Base-by-base conservation (phyloP, 2,329 filamentous ascomycete genomes). In the Didymosphaeria variabile region DNA sequence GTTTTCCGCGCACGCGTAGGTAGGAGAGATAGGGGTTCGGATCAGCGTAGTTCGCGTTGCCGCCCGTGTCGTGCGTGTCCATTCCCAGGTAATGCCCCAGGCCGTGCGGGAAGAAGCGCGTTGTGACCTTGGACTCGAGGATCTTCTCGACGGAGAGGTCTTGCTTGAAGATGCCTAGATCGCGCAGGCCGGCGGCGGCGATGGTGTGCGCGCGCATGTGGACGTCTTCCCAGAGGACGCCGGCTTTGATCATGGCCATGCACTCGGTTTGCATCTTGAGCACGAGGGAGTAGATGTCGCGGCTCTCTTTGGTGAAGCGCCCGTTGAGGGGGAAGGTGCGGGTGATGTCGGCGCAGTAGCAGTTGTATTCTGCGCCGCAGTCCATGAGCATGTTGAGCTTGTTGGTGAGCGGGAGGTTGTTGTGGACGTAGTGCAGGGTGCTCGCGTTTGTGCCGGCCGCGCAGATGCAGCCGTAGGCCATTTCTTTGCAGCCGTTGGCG, bases 391-490 rank as follows among this genome's bases (percentile, higher is more conserved):
- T 80, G 69, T 96, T 90, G 57, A 92, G 87, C 80, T 94, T 93
- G 46, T 87, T 88, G 0, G 64, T 60, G 42, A 75, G 74, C 3
- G 72, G 63, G 13, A 68, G 65, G 45, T 75, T 70, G 44, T 78
- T 78, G 45, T 90, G 87, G 26, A 93, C 87, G 71, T 97, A 97
- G 80, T 97, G 94, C 38, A 97, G 85, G 1, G 92, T 95, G 5
- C 93, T 92, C 0, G 91, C 94, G 17, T 91, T 90, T 5, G 88
- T 85, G 12, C 94, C 94, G 38, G 87, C 87, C 0, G 93, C 94
- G 19, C 95, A 88, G 71, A 98, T 97, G 62, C 90, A 90, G 67
- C 91, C 87, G 79, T 98, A 98, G 1, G 94, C 90, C 82, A 96
- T 93, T 70, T 95, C 88, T 73, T 88, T 90, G 55, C 91, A 90